Evolutionary conservation across 129 eudicot species (phyloP).

Genomic region (Flaveria ramosissima): DNA sequence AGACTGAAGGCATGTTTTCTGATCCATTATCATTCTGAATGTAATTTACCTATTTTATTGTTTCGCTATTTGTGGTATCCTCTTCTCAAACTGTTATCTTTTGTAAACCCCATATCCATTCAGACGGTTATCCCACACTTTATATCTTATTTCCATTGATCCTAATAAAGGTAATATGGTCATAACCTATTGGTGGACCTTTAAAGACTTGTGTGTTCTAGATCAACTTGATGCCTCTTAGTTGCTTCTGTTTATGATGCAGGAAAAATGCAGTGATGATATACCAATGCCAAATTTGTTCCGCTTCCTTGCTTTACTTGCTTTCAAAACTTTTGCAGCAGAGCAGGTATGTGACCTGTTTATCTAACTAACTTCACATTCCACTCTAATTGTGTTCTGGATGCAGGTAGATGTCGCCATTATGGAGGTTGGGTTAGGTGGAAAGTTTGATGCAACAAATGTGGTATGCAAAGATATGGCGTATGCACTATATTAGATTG

Average conservation of each 20-base stretch:
- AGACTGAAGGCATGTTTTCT: slow-evolving; percentile 76
- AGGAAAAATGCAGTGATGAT: slow-evolving; percentile 75
- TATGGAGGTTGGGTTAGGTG: slow-evolving; percentile 98
- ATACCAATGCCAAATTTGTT: slow-evolving; percentile 94
- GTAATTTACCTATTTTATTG: slow-evolving; percentile 27
- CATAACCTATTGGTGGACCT: neutral
- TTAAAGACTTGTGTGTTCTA: neutral
- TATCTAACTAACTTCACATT: neutral
- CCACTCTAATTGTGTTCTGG: neutral
- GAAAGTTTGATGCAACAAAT: slow-evolving; percentile 95
- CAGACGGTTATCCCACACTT: neutral
- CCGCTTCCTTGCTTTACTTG: slow-evolving; percentile 94
- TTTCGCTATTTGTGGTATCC: slow-evolving; percentile 3
- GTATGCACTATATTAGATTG: slow-evolving; percentile 1
- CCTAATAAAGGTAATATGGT: slow-evolving; percentile 8
- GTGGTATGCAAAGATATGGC: slow-evolving; percentile 62
- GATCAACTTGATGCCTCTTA: slow-evolving; percentile 4
- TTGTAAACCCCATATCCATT: neutral
- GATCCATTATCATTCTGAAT: slow-evolving; percentile 28
- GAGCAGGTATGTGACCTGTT: slow-evolving; percentile 60
- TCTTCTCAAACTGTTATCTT: neutral
- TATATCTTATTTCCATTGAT: neutral
- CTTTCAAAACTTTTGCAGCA: slow-evolving; percentile 84
- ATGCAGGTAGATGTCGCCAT: slow-evolving; percentile 94
- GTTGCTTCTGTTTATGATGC: slow-evolving; percentile 27